A percentile compares a stretch with the other conserved stretches of the same genome.
Conservation (phyloP, 768 basidiomycete species). For the Phaffia australis region DNA sequence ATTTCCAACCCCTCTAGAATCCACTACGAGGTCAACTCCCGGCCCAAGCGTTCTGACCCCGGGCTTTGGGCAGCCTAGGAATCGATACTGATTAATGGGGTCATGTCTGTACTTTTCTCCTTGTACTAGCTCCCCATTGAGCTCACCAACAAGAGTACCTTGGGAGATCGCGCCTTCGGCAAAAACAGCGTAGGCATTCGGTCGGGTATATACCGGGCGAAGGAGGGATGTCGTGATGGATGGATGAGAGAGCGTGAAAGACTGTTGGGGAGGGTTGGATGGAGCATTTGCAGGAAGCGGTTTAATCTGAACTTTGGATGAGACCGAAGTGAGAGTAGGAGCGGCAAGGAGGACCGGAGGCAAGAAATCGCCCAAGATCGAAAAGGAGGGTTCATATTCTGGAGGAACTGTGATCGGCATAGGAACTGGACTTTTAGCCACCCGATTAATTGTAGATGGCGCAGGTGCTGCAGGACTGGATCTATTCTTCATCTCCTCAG, state of each 20-base stretch:
- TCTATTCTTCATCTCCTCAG: neutral
- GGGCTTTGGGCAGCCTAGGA: conserved; percentile 64
- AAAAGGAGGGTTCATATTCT: neutral
- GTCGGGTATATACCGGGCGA: conserved; percentile 36
- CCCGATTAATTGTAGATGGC: neutral
- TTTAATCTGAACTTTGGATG: conserved; percentile 26
- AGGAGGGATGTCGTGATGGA: conserved; percentile 31
- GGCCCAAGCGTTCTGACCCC: conserved; percentile 68
- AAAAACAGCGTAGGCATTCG: conserved; percentile 50
- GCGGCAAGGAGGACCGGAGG: conserved; percentile 18
- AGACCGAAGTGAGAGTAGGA: conserved; percentile 22
- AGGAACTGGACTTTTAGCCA: neutral
- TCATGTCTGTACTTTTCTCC: conserved; percentile 60
- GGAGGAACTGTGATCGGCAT: neutral
- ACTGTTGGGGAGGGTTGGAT: conserved; percentile 26
- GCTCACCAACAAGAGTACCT: conserved; percentile 53
- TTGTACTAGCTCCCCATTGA: conserved; percentile 54
- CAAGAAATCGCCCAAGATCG: conserved; percentile 7
- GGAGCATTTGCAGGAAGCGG: conserved; percentile 27
- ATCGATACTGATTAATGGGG: conserved; percentile 73
- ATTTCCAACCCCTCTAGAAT: conserved; percentile 60
- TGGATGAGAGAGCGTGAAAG: conserved; percentile 27
- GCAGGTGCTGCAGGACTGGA: neutral
- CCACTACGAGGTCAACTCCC: conserved; percentile 67
- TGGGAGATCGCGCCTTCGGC: conserved; percentile 51